Conservation (phyloP, 305 asterid species). For the Plantago coronopus region DNA sequence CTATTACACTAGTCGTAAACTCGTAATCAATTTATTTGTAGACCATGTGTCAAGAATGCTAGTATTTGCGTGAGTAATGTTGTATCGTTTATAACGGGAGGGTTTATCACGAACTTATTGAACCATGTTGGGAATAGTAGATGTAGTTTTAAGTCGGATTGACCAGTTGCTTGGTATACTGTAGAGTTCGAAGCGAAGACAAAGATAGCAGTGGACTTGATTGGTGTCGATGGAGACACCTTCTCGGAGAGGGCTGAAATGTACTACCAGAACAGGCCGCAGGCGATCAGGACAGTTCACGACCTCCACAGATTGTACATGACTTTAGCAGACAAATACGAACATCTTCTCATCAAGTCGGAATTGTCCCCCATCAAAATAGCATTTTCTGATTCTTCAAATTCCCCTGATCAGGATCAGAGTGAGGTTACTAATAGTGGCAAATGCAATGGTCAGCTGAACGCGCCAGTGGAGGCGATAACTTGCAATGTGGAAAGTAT, state of each 20-base stretch:
- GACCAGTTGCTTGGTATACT: background rate
- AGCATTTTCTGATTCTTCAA: slow-evolving; percentile 7
- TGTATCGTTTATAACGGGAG: too few relatives aligned
- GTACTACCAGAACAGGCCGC: slow-evolving; percentile 41
- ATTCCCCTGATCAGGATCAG: slow-evolving; percentile 1
- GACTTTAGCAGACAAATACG: slow-evolving; percentile 33
- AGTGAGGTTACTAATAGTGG: background rate
- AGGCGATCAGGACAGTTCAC: slow-evolving; percentile 29
- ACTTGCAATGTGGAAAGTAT: slow-evolving; percentile 1
- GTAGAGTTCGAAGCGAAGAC: slow-evolving; percentile 36
- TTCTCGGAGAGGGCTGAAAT: slow-evolving; percentile 41
- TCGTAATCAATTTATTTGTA: too few relatives aligned
- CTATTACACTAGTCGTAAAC: too few relatives aligned
- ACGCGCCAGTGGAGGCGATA: background rate
- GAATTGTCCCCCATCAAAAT: slow-evolving; percentile 20
- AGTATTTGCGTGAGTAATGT: too few relatives aligned
- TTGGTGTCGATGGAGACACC: slow-evolving; percentile 38
- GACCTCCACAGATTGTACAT: slow-evolving; percentile 33
- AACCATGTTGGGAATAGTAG: too few relatives aligned
- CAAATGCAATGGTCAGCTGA: background rate
- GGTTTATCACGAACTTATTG: background rate
- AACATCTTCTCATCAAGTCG: slow-evolving; percentile 19
- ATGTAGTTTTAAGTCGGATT: too few relatives aligned
- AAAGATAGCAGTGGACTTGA: slow-evolving; percentile 30
- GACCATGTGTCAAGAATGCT: too few relatives aligned